Evolutionary conservation across 345 rosid species (phyloP), one percentile per base, ranked within the genome.

Genomic region (Heritiera fomes): DNA sequence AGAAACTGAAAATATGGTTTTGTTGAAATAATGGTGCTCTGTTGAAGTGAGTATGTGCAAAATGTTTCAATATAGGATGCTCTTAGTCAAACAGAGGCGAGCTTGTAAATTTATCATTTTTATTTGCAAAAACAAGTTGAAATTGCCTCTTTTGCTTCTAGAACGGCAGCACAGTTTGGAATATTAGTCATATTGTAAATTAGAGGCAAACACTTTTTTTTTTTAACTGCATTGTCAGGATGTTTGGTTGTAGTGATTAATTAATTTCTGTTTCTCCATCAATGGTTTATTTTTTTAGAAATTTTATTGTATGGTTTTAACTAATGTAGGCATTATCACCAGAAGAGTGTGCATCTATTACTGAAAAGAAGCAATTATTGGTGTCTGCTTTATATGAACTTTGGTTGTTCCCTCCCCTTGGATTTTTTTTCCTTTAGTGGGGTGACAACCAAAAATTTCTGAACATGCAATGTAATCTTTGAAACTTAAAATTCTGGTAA

Each of bases 21-120:
- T 58, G 41, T 77, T 67, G 23, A 59, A 78, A 50, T 52, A 14
- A 58, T 40, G 64, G 47, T 59, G 53, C 64, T 72, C 30, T 72
- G 10, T 65, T 17, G 32, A 45, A 52, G 43, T 41, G 43, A 41
- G 34, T 40, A 30, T 23, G 56, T 3, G 40, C 28, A 12, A 64
- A 77, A 15, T 28, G 72, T 47, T 38, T 50, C 30, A 9, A 17
- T 56, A 53, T 8, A 41, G 2, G 45, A 32, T 32, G 8, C 15
- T 76, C 40, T 8, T 47, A 76, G 32, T 66, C 20, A 56, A 23
- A 7, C n/a, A 23, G 71, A 70, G 62, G 43, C 2, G 12, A 78
- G 78, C 61, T 52, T 71, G 58, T 49, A 65, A 62, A 50, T 78
- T 73, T 53, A 23, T 76, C 20, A 15, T 30, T 59, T 75, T 61